Evolutionary conservation across 1,284 basidiomycete species (phyloP).

Genomic region (Sanghuangporus weigelae): DNA sequence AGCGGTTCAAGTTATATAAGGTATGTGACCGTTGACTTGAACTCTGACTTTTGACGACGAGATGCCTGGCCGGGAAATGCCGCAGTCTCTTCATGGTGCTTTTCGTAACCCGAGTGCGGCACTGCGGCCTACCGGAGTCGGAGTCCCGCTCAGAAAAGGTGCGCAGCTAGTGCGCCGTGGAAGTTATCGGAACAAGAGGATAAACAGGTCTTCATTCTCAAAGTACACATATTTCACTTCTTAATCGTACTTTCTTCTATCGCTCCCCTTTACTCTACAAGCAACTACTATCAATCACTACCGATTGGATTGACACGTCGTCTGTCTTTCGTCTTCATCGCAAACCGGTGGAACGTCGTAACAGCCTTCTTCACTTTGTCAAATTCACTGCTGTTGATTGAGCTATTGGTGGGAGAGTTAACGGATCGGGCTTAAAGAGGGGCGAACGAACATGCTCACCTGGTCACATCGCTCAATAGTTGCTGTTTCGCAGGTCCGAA

Average conservation of each 20-base stretch:
- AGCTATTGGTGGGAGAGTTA: constrained; percentile 11
- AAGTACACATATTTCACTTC: not conserved
- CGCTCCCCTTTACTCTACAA: not conserved
- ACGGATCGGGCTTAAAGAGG: not conserved
- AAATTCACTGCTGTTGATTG: constrained; percentile 46
- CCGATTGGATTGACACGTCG: constrained; percentile 45
- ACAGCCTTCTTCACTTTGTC: constrained; percentile 81
- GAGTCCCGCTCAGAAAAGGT: not conserved
- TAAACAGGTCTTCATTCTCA: not conserved
- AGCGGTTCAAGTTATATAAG: not conserved
- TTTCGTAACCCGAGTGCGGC: not conserved
- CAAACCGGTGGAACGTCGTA: constrained; percentile 55
- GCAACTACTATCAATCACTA: constrained; percentile 11
- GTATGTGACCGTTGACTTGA: not conserved
- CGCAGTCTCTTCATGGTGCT: not conserved
- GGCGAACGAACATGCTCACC: constrained; percentile 42
- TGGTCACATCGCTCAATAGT: constrained; percentile 71
- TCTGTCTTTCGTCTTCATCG: constrained; percentile 64
- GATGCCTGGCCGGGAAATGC: not conserved
- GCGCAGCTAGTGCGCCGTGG: constrained; percentile 8
- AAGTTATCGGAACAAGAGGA: not conserved
- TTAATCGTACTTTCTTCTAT: not conserved
- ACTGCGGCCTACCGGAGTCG: not conserved
- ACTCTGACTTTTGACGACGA: not conserved
- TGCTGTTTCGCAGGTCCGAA: constrained; percentile 67